phyloP scores from a whole-genome alignment of 2,329 filamentous ascomycete species.

The Lecanicillium sp. region DNA sequence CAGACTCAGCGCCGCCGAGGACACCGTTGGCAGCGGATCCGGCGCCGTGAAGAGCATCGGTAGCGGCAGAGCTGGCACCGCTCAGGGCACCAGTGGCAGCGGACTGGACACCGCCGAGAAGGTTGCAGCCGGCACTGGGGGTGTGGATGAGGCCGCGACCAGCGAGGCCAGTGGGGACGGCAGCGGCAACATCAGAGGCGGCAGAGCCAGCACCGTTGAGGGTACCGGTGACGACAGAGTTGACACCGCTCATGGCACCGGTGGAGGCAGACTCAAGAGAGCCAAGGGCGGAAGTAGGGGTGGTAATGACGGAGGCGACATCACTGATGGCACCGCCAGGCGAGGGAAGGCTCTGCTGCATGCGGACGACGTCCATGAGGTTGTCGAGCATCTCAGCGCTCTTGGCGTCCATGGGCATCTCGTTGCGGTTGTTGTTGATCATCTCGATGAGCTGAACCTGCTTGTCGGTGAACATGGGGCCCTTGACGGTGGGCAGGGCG shows the following conservation, averaged over 20 bases:
- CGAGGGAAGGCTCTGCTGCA: background rate
- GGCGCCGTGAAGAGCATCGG: too few relatives aligned
- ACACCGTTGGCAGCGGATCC: background rate
- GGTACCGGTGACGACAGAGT: background rate
- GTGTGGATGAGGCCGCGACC: too few relatives aligned
- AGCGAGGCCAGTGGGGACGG: background rate
- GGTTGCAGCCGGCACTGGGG: too few relatives aligned
- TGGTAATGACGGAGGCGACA: background rate
- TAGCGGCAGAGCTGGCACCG: background rate
- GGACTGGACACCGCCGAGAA: too few relatives aligned
- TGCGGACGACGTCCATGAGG: background rate
- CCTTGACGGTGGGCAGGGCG: constrained; percentile 3
- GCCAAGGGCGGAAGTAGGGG: background rate
- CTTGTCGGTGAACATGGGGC: background rate
- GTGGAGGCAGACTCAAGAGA: background rate
- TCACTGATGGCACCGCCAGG: constrained; percentile 11
- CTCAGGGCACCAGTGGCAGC: background rate
- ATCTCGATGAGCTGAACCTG: constrained; percentile 5
- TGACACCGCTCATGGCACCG: background rate
- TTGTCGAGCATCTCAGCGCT: background rate
- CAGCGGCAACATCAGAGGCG: background rate
- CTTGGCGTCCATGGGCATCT: background rate
- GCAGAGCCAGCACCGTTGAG: background rate
- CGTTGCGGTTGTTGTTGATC: background rate
- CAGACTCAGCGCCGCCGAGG: background rate